Base-by-base conservation (phyloP, 2,329 filamentous ascomycete species). In the Paraphoma sp. region DNA sequence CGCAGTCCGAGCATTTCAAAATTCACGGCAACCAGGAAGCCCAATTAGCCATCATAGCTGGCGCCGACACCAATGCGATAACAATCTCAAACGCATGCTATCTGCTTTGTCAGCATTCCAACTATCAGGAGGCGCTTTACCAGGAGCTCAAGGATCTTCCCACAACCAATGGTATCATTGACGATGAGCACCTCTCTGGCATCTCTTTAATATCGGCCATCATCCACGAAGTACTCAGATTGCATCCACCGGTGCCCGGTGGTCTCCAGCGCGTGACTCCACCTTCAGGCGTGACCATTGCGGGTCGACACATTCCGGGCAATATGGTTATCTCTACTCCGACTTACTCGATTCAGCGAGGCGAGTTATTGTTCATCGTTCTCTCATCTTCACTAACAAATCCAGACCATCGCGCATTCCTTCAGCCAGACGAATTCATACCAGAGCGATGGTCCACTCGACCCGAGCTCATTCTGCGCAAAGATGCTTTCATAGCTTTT, bases 401-500 rank as follows among this genome's bases (percentile, higher is more conserved):
- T 45, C 28, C 4, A 64, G 44, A 68, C 46, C 11, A 59, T 4
- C 54, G 52, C 17, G 51, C 53, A n/a, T 69, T 65, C 31, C 41
- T 55, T 12, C 49, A 36, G 30, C 57, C 66, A 2, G n/a, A 59
- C 4, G 51, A 64, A 1, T 69, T 69, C 45, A 40, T 68, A 3
- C 59, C 58, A 31, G 60, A 65, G 44, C 57, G 63, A 16, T 63
- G 63, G 60, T 56, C 18, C 16, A 48, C 57, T 0, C 42, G 45
- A 5, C 59, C 56, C 5, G 48, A 59, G 10, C 54, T 67, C 7
- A 48, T 63, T n/a, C 18, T 63, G n/a, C 45, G 56, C 18, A 60
- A 48, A 54, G 55, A 81, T 40, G 89, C 89, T 0, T 93, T 90
- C 73, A 89, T 87, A 57, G 87, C 90, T 2, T 91, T 91, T 65